Conservation (phyloP, 108 stramenopile genomes). For the Chaetoceros muelleri region DNA sequence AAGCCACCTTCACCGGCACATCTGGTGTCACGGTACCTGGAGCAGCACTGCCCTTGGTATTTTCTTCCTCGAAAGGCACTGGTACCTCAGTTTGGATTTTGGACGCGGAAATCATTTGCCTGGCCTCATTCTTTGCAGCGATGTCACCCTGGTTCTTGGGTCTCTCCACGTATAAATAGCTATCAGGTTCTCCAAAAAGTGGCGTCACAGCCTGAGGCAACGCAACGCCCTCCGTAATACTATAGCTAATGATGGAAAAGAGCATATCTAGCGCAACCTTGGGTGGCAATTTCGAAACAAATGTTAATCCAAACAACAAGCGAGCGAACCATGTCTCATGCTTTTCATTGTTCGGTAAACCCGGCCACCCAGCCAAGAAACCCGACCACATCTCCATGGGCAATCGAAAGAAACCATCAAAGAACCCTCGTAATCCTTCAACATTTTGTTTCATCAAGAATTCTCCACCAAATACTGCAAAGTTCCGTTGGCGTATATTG, state of each 20-base stretch:
- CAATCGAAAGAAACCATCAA: constrained; percentile 88
- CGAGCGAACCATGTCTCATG: constrained; percentile 84
- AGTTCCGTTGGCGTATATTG: constrained; percentile 82
- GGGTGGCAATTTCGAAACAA: constrained; percentile 65
- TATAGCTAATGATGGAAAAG: constrained; percentile 41
- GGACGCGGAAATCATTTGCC: constrained; percentile 52
- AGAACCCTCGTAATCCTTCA: constrained; percentile 88
- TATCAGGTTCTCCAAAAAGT: constrained; percentile 51
- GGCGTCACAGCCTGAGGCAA: constrained; percentile 78
- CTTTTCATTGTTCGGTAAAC: constrained; percentile 81
- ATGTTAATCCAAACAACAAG: constrained; percentile 77
- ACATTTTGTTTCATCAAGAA: constrained; percentile 92
- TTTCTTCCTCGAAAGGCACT: constrained; percentile 39
- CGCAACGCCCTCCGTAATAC: constrained; percentile 32
- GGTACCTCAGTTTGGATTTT: constrained; percentile 41
- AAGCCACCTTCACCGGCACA: no score
- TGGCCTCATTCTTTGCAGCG: constrained; percentile 66
- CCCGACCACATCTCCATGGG: constrained; percentile 83
- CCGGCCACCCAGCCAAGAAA: constrained; percentile 94
- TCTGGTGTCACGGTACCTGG: no score
- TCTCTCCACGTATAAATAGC: constrained; percentile 46
- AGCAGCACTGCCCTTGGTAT: no score
- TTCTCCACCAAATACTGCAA: constrained; percentile 93
- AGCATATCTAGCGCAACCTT: constrained; percentile 62
- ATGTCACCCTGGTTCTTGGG: constrained; percentile 19